Evolutionary conservation across 345 rosid genomes (phyloP), one percentile per base, ranked within the genome.

Genomic region (Microthlaspi erraticum): DNA sequence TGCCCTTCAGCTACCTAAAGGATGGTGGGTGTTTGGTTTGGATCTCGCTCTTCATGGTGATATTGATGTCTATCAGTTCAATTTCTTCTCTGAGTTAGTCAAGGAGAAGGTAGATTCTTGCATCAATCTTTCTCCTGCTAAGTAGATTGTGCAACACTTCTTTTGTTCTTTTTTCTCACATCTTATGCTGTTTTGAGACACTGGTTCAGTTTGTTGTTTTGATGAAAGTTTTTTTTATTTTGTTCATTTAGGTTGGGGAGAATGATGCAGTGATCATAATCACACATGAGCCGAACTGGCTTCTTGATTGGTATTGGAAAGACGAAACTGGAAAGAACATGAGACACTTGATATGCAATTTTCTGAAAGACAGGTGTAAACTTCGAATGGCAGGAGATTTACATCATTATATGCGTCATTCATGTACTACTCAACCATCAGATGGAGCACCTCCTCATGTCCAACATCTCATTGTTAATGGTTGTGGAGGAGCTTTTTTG

Each of bases 1-100:
- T 84, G 92, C 96, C 45, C 81, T 92, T 85, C 92, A 88, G 80
- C 87, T 92, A 51, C 98, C 98, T 10, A 84, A 85, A 74, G 64
- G 85, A 46, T 92, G 98, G 98, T 92, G 98, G 98, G 80, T 90
- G 37, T 90, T 92, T 80, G 98, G 98, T 79, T 88, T 92, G 80
- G 98, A 92, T 80, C 84, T 88, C 17, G 96, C 98, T 11, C 96
- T 92, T 64, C 96, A 92, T 72, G 84, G 88, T 60, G 98, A 88
- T 85, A 90, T 92, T 81, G 98, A 92, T 79, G 92, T 86, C 44
- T 86, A 85, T 87, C 98, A 92, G 83, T 92, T 92, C 83, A 85
- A 90, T 62, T 92, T 88, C 83, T 92, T 92, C 79, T 78, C 92
- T 23, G 88, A 92, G 66, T 66, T 88, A 63, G 79, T 82, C 55